Percentiles rank a stretch among this genome's conserved stretches.
Evolutionary conservation across 768 basidiomycete genomes (phyloP).

Genomic region (Roridomyces roridus): DNA sequence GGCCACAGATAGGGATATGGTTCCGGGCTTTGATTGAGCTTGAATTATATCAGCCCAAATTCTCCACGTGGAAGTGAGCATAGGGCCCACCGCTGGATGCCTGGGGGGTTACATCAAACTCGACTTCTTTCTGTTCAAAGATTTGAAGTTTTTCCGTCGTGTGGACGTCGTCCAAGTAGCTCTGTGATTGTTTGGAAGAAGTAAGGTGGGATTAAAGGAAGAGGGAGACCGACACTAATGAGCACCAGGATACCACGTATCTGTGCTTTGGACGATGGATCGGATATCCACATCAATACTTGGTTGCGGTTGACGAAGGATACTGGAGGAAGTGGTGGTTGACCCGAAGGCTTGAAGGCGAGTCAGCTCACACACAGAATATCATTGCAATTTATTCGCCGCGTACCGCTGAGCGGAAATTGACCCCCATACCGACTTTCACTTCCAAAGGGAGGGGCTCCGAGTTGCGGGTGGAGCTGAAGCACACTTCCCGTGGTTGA

Average conservation of each 20-base stretch:
- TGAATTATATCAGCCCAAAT: too few species aligned
- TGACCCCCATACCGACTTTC: not conserved
- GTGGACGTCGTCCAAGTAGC: not conserved
- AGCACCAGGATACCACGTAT: constrained; percentile 3
- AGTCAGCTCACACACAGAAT: not conserved
- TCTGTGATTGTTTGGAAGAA: not conserved
- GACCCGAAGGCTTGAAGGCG: not conserved
- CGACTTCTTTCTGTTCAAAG: too few species aligned
- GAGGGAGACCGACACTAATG: not conserved
- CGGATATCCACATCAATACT: constrained; percentile 1
- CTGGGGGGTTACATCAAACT: too few species aligned
- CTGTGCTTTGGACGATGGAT: not conserved
- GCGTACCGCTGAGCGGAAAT: not conserved
- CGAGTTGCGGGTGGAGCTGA: too few species aligned
- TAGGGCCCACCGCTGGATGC: too few species aligned
- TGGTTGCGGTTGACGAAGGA: not conserved
- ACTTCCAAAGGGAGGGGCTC: too few species aligned
- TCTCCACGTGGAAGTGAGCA: too few species aligned
- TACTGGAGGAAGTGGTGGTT: not conserved
- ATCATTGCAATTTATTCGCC: too few species aligned
- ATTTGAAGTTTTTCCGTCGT: too few species aligned
- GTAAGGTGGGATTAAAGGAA: too few species aligned
- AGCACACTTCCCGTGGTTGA: not conserved
- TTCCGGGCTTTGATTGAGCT: too few species aligned
- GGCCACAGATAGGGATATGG: too few species aligned